Evolutionary conservation across 1,284 basidiomycete genomes (phyloP).

Genomic region (Laetiporus sulphureus): DNA sequence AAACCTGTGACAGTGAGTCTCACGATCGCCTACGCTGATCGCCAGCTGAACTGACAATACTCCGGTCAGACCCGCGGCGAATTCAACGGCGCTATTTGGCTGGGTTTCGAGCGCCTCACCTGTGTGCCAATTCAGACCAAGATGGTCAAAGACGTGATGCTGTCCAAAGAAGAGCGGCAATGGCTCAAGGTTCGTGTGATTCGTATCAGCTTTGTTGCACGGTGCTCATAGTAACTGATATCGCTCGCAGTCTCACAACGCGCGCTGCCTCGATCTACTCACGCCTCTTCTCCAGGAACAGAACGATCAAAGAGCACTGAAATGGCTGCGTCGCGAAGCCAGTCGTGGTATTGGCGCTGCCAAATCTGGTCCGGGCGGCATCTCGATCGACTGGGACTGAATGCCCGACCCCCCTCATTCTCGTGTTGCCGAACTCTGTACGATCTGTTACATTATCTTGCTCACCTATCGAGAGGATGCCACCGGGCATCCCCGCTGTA

Average conservation of each 20-base stretch:
- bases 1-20: conserved; percentile 58
- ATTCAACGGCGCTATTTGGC: conserved; percentile 71
- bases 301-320: conserved; percentile 78
- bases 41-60: neutral
- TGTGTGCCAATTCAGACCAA: conserved; percentile 91
- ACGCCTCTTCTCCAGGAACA: conserved; percentile 66
- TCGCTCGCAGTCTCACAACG: conserved; percentile 70
- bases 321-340: conserved; percentile 76
- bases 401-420: conserved; percentile 3
- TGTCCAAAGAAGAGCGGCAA: conserved; percentile 79
- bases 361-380: conserved; percentile 49
- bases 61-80: conserved; percentile 56
- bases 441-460: conserved; percentile 9
- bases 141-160: conserved; percentile 81
- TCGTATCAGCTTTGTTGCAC: neutral
- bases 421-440: conserved; percentile 9
- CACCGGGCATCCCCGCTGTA: conserved; percentile 23
- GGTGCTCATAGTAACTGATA: neutral
- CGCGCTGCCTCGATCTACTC: conserved; percentile 65
- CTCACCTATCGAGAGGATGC: conserved; percentile 18
- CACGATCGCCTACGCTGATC: conserved; percentile 7
- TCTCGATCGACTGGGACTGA: conserved; percentile 73
- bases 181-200: conserved; percentile 73
- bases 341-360: conserved; percentile 66
- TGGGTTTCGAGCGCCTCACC: conserved; percentile 85